Evolutionary conservation across 306 rosid genomes (phyloP), one percentile per base, ranked within the genome.

Genomic region (Lupinus albus): DNA sequence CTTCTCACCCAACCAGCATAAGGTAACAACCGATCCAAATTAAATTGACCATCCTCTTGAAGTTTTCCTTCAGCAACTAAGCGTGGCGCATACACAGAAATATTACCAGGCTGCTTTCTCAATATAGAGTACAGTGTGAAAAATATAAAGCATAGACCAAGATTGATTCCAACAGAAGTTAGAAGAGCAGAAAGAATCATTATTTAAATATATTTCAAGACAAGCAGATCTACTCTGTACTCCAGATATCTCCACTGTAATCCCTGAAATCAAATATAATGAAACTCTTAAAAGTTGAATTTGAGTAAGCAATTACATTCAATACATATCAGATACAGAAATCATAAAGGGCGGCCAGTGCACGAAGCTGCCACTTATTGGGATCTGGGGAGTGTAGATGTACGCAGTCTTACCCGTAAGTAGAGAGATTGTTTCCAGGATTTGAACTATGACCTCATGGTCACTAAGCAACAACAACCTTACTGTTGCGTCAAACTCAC

Each of bases 151-250:
- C 95, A 91, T 6, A 91, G 89, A 39, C 88, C 86, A 61, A 91
- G 85, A 73, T 91, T 91, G 78, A 91, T 91, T 47, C 84, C 95
- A 8, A 91, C 97, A 1, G 95, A 91, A 18, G 95, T 88, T 75
- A 88, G 35, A 12, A 91, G 85, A 7, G 97, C 95, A 30, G 89
- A 91, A 18, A 91, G 83, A 32, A 88, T 75, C 97, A 91, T 91
- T 45, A 8, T 79, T 17, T 45, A 63, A 72, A 79, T 56, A 46
- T 14, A 20, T 61, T 35, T 70, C 17, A 5, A 67, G 77, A 77
- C 70, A 60, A 76, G 56, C 49, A 14, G 67, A 13, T 78, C 61
- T 49, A 35, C 61, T 63, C 44, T 39, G 59, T 21, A 45, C 76
- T 65, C 54, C 70, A 33, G 9, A 12, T 39, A 69, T 61, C 67